Base-by-base conservation (phyloP, 345 rosid species). In the Lepidium sativum region DNA sequence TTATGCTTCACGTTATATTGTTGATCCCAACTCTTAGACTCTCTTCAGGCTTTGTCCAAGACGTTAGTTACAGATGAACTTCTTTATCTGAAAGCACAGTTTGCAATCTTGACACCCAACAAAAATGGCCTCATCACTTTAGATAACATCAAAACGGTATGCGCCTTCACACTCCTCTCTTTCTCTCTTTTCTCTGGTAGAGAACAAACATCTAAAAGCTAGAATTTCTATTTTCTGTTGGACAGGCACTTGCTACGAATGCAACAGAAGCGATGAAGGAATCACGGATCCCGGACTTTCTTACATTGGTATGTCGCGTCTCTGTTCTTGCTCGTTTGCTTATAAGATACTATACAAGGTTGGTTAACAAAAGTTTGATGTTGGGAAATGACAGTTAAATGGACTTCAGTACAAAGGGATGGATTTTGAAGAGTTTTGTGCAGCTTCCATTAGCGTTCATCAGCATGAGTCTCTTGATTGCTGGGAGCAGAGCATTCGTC, bases 381-480 rank as follows among this genome's bases (percentile, higher is more conserved):
- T 76, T 41, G 37, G 41, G 61, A 27, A 62, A 69, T 64, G 63
- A 42, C 87, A 95, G 99, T 81, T 95, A 64, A 84, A 75, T 75
- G 79, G 85, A 65, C 96, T 95, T 56, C 86, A 82, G 65, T 83
- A 85, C 87, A 86, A 89, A 84, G 82, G 83, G 66, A 88, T 95
- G 97, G 92, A 78, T 56, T 95, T 95, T 39, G 95, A 84, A 76
- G 99, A 95, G 79, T 95, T 95, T 70, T 91, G 97, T 75, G 96
- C 97, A 61, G 97, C 99, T 68, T 78, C 92, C 27, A 67, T 91
- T 34, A 95, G 91, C 17, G 89, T 95, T 61, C 91, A 95, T 81
- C 99, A 88, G 84, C 79, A 86, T 48, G 99, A 90, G 83, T 86
- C 95, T 9, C 84, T 82, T 51, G 95, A 84, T 70, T 65, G 60